Evolutionary conservation across 2,329 filamentous ascomycete species (phyloP), one percentile per base, ranked within the genome.

Genomic region (Helotiales sp.): DNA sequence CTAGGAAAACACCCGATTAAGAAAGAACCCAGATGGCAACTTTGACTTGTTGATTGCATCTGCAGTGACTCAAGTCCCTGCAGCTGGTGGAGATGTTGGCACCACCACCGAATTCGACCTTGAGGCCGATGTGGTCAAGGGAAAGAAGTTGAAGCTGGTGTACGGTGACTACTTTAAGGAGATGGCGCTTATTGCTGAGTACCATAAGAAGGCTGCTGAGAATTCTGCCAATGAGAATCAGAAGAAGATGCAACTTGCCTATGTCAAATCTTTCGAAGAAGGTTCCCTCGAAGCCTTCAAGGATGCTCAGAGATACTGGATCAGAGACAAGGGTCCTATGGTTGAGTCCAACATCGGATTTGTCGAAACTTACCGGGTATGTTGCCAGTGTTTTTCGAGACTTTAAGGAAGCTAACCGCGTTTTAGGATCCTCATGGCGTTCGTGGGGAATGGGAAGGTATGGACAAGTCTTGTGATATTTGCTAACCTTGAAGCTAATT

Each of bases 381-480:
- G 54, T 20, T 24, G 10, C 20, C 24, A 3, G 17, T 57, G 7
- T 26, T 17, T 10, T 15, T 30, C n/a, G 8, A 55, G 2, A 8
- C 13, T 17, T 15, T 13, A 37, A 17, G 7, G 15, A 57, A n/a
- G 20, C 54, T 57, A 40, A 57, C 13, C 24, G 7, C 40, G 8
- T 34, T 3, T 13, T 24, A 57, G 54, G 93, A 96, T 75, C 93
- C 93, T 32, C 89, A 91, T 67, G 92, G 93, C 67, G 87, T 93
- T 34, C 86, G 92, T 70, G 92, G 90, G 68, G 93, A 96, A 77
- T 96, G 91, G 89, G 92, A 96, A 79, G 92, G 92, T 75, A 69
- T 15, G 58, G 50, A 32, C 7, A 32, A n/a, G 5, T 22, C 10
- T 24, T 40, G 32, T 34, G 28, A 22, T 34, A 26, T 58, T 17